Evolutionary conservation across 2,329 filamentous ascomycete species (phyloP), one percentile per base, ranked within the genome.

Genomic region (Fusarium praegraminearum): DNA sequence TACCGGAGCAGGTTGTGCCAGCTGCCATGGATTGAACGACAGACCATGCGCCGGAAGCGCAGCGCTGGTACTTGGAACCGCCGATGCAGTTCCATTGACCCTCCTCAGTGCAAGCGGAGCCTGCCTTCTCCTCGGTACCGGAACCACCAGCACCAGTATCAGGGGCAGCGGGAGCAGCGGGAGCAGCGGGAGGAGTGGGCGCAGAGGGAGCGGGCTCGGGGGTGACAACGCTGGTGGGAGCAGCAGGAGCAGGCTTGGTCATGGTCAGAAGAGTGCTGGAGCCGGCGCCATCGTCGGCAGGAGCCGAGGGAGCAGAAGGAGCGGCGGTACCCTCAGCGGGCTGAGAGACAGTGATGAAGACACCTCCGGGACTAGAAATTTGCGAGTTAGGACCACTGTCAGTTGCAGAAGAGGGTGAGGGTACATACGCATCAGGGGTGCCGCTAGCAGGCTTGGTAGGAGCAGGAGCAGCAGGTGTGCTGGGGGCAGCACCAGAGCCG

Each of bases 51-150:
- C 88, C 88, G 16, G 82, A 85, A n/a, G 86, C 87, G 71, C 88
- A 90, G 58, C 87, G 87, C 78, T 90, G 88, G 82, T 88, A 90
- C 51, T 83, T 80, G 26, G 77, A 78, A 51, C 87, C 87, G 20
- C 78, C 81, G 28, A 88, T 78, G 75, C 89, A 90, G 78, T 87
- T 86, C 86, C 86, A 90, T 18, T 77, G 71, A 22, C 89, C 89
- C 71, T 90, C 87, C 6, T 78, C 61, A 35, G 74, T 77, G 79
- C 89, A 90, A 22, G 82, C 56, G 16, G 82, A 78, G 33, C 82
- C 83, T 9, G 80, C 74, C 24, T 76, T 70, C 49, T 76, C 75
- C 57, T 71, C 73, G 41, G 80, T 78, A 28, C 69, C 74, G 65
- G 62, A 69, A 12, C 70, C 44, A 32, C 64, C 65, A 36, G 76